These are phyloP conservation scores for Jamesozyma jinghongensis DNA, from an alignment of 805 yeast species.

Conservation along the genomic window DNA sequence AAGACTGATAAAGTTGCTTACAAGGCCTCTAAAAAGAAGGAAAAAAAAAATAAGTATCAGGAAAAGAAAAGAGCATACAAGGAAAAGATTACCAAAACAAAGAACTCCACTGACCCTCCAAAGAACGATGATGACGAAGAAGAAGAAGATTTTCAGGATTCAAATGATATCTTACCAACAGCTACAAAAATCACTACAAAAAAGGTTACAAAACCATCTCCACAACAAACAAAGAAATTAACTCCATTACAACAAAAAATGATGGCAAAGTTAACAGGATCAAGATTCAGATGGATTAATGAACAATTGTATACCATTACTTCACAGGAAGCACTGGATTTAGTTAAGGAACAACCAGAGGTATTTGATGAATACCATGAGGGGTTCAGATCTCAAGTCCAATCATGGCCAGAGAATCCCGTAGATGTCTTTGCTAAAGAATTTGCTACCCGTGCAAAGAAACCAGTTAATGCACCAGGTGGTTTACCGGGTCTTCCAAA, in stretches of 20 bases:
- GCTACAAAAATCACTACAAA: conserved; percentile 6
- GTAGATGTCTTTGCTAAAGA: conserved; percentile 81
- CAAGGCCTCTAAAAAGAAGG: conserved; percentile 32
- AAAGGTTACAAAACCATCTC: conserved; percentile 8
- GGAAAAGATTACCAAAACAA: conserved; percentile 14
- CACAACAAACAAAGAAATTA: conserved; percentile 30
- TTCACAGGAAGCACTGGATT: conserved; percentile 64
- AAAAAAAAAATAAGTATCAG: conserved; percentile 21
- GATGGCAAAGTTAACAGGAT: conserved; percentile 91
- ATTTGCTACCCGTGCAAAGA: conserved; percentile 48
- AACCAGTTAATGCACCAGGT: conserved; percentile 88
- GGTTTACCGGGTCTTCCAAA: conserved; percentile 69
- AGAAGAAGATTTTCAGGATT: conserved; percentile 15
- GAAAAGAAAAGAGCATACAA: conserved; percentile 17
- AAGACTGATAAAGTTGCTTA: conserved; percentile 43
- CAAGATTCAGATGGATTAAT: conserved; percentile 96
- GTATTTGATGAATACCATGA: conserved; percentile 90
- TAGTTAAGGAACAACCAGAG: conserved; percentile 74
- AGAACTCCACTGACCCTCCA: neutral
- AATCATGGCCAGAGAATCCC: conserved; percentile 98
- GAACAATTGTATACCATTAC: conserved; percentile 88
- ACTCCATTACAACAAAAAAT: conserved; percentile 90
- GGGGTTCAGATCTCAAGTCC: conserved; percentile 92
- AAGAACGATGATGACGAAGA: conserved; percentile 9
- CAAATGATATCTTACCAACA: conserved; percentile 3